Evolutionary conservation across 495 filamentous ascomycete genomes (phyloP), one percentile per base, ranked within the genome.

Genomic region (Poronia punctata): DNA sequence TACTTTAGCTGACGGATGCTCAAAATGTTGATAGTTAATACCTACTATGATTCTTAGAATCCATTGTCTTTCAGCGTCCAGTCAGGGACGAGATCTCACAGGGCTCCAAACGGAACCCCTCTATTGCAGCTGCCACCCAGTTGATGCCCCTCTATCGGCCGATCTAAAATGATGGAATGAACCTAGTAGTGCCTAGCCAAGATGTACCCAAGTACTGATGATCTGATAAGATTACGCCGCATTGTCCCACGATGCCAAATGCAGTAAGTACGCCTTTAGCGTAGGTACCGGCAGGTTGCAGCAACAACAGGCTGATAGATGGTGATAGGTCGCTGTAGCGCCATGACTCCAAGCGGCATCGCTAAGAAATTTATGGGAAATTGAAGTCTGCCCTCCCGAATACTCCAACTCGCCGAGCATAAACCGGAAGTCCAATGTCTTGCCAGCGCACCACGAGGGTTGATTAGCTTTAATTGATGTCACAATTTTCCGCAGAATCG

Each of bases 141-240:
- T 38, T 33, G 32, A 16, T 17, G 32, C 33, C 26, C 41, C 41
- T 43, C 40, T n/a, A n/a, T n/a, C n/a, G n/a, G n/a, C n/a, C n/a
- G n/a, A n/a, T n/a, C n/a, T n/a, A n/a, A n/a, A n/a, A n/a, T n/a
- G n/a, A n/a, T n/a, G n/a, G n/a, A n/a, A n/a, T n/a, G n/a, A n/a
- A n/a, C n/a, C n/a, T n/a, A n/a, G n/a, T n/a, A n/a, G n/a, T n/a
- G n/a, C n/a, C n/a, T n/a, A n/a, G n/a, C n/a, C n/a, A n/a, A n/a
- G n/a, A n/a, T 30, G 35, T 45, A 45, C 21, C 42, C 2, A 45
- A 19, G 42, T 45, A 38, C 42, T 38, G 35, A 45, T 45, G 42
- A 45, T 45, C 42, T 38, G 42, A 45, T 45, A 45, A 45, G 42
- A 45, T 45, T 32, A 45, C 29, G 5, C 22, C n/a, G 15, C 26